Evolutionary conservation across 1,139 yeast genomes (phyloP), one percentile per base, ranked within the genome.

Genomic region (Pichia kudriavzevii): DNA sequence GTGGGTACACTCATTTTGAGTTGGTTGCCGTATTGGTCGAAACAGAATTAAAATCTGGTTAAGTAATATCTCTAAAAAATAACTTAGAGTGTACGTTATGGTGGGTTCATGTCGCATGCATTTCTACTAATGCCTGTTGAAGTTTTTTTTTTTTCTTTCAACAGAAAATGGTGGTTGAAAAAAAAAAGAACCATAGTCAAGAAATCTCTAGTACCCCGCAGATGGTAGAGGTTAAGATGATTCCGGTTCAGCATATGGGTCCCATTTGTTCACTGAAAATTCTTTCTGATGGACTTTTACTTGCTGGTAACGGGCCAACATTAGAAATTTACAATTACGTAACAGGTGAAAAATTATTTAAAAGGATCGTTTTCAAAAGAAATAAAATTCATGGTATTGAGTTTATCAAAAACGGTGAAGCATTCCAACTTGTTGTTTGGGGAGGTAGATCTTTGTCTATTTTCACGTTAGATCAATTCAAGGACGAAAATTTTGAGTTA

Each of bases 341-440:
- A 26, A 52, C 62, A 2, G 67, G 70, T 7, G 44, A 53, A 21
- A 56, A 71, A 23, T 26, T 75, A 4, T 55, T 55, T 35, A 52
- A 61, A n/a, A 56, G 61, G 28, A 67, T 66, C 39, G 56, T 83
- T 1, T 81, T 91, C 52, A 55, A 60, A 16, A 67, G 78, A 41
- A 85, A 85, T 57, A 87, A 84, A 50, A 76, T 91, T 31, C 96
- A 88, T 55, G 81, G 83, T 15, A 74, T 91, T 18, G 55, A 67
- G 4, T 54, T 73, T 7, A 52, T 60, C 28, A 46, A 49, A 1
- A 56, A 56, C 11, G 24, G 28, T 2, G 42, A 81, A 4, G 63
- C 75, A 0, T n/a, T n/a, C n/a, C n/a, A n/a, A n/a, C n/a, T n/a
- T n/a, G n/a, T n/a, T n/a, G 60, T 75, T 1, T 75, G 77, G 62